phyloP scores from a whole-genome alignment of 2,329 filamentous ascomycete genomes.

The Botrytis galanthina region DNA sequence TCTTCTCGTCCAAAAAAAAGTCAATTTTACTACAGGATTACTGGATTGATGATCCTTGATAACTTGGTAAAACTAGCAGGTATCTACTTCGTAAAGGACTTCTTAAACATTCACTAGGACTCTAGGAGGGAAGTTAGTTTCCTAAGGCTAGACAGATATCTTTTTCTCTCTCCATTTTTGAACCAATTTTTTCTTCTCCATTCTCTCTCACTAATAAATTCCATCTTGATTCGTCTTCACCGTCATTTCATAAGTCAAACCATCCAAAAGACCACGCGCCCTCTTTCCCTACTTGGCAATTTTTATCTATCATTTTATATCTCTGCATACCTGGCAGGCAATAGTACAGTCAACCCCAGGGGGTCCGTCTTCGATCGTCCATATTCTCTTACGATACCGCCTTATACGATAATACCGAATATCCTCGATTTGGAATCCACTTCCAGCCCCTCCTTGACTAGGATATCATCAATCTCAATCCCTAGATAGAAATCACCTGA shows the following conservation, averaged over 20 bases:
- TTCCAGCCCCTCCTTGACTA: slow-evolving; percentile 16
- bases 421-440: slow-evolving; percentile 9
- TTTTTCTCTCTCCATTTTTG: neutral
- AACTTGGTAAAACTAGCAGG: neutral
- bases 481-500: slow-evolving; percentile 6
- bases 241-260: slow-evolving; percentile 8
- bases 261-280: neutral
- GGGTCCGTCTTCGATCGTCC: neutral
- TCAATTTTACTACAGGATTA: neutral
- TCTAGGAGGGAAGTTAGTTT: neutral
- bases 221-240: slow-evolving; percentile 6
- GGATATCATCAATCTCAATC: slow-evolving; percentile 9
- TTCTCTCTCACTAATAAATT: neutral
- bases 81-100: neutral
- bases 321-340: neutral
- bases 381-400: slow-evolving; percentile 6
- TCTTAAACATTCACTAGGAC: slow-evolving; percentile 1
- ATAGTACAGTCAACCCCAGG: neutral
- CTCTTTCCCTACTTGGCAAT: slow-evolving; percentile 12
- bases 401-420: slow-evolving; percentile 1
- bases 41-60: neutral
- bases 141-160: neutral
- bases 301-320: slow-evolving; percentile 6
- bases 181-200: neutral
- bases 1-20: neutral